Base-by-base conservation (phyloP, 2,329 filamentous ascomycete genomes). In the Pseudocercospora vitis region DNA sequence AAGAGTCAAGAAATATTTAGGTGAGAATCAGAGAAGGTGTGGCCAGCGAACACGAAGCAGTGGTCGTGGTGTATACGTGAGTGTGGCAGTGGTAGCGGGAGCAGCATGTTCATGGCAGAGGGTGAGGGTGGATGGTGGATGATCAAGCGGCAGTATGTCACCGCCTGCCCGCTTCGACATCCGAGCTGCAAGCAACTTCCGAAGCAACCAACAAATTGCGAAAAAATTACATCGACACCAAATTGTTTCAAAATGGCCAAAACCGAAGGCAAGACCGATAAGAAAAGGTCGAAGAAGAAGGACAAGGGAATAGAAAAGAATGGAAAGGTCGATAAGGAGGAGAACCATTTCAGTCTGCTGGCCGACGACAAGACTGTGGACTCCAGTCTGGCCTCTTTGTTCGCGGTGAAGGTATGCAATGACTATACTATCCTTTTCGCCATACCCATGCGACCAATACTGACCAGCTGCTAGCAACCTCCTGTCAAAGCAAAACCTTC, bases 331-430 rank as follows among this genome's bases (percentile, higher is more conserved):
- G 47, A 53, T 7, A 42, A 48, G 45, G 52, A 51, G 29, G 44
- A 58, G 46, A 57, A 53, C 45, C 48, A 55, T 40, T 64, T 65
- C 48, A 55, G 58, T 4, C 48, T 69, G 51, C 56, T 71, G 9
- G 67, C 67, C 28, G 63, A 67, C 48, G 68, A 71, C 21, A 70
- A 70, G 26, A 65, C 68, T 37, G 65, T 78, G 47, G 73, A 78
- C 56, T 71, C 74, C 14, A 64, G 63, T 31, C 60, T 79, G 26
- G 72, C 74, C n/a, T 77, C 74, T 48, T 67, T 79, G 44, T 79
- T 79, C 65, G 72, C 76, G 11, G 64, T 63, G 16, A 63, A 63
- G 57, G 62, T 65, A 50, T 18, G 39, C 7, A 18, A 67, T 16
- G 12, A 26, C 64, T 57, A 73, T 69, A n/a, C 12, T 5, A 16